Base-by-base conservation (phyloP, 768 basidiomycete genomes). In the Pleurotus salmoneostramineus region DNA sequence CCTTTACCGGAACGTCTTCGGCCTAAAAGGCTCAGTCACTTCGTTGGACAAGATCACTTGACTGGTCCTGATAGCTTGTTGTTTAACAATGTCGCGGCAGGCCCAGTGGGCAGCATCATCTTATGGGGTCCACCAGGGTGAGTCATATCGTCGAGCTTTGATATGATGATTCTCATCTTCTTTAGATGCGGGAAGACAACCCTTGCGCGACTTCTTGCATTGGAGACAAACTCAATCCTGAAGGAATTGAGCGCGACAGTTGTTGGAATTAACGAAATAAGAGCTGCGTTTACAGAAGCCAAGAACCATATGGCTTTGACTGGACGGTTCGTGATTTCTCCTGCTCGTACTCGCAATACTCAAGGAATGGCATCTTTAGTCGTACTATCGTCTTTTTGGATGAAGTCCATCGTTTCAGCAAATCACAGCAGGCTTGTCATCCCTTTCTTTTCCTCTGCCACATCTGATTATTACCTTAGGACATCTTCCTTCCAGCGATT, bases 351-450 rank as follows among this genome's bases (percentile, higher is more conserved):
- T 64, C 42, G 36, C 56, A 12, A 36, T 12, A 27, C 34, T n/a
- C 36, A 40, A 3, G 21, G 21, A 27, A 27, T 27, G 21, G 21
- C 21, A 27, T 27, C 2, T 3, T 27, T 59, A 91, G 88, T 63
- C 79, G 80, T 61, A 94, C 91, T 0, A 73, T 91, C 31, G 65
- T 94, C 11, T 94, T 93, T 69, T 69, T 93, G 56, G 93, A 95
- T 63, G 92, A 94, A 69, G 84, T 94, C 11, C 92, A 93, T 71
- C 83, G 89, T 0, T 91, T 89, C 65, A 88, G 83, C 66, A 87
- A 83, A 63, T 72, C 81, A 6, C 86, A 88, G 60, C 89, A 91
- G 70, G 87, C 85, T 57, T 27, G 64, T 54, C 47, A 3, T 21
- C 17, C 1, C 32, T 6, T 32, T 15, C 15, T 10, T 6, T 7